These are phyloP conservation scores for Penstemon newberryi DNA, from an alignment of 257 asterid genomes.

Conservation along the genomic window DNA sequence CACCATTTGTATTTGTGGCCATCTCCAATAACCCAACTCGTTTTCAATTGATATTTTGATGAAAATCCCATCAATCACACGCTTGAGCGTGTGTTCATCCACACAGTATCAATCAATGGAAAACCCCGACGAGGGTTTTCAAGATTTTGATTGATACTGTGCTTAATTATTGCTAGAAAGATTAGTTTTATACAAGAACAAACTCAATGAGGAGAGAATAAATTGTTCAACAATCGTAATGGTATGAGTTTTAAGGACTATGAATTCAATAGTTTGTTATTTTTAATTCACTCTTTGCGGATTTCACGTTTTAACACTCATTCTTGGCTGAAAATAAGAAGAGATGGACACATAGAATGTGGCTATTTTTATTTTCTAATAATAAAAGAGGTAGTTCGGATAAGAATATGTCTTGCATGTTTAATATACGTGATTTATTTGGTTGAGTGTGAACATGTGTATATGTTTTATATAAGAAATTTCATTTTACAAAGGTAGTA, in stretches of 20 bases:
- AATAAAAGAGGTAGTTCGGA: neutral
- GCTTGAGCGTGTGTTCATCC: neutral
- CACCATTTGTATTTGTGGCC: constrained; percentile 22
- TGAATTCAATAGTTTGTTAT: neutral
- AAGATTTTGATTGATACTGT: constrained; percentile 54
- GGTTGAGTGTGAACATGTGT: constrained; percentile 9
- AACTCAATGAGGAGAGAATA: constrained; percentile 1
- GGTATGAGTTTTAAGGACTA: constrained; percentile 12
- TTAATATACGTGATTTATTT: constrained; percentile 10
- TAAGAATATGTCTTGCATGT: constrained; percentile 8
- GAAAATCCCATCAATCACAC: constrained; percentile 14
- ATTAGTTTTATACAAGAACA: constrained; percentile 1
- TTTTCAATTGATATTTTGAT: constrained; percentile 16
- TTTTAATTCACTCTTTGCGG: constrained; percentile 14
- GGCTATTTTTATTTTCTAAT: neutral
- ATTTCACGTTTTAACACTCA: constrained; percentile 30
- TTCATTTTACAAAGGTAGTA: too few relatives aligned
- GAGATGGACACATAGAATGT: neutral
- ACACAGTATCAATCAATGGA: constrained; percentile 56
- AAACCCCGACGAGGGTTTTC: constrained; percentile 58
- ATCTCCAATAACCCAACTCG: constrained; percentile 13
- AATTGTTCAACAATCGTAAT: constrained; percentile 5
- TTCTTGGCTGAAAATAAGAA: neutral
- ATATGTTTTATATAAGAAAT: too few relatives aligned
- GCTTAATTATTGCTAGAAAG: constrained; percentile 24